Evolutionary conservation across 2,329 filamentous ascomycete genomes (phyloP).

Genomic region (Sclerotinia borealis): DNA sequence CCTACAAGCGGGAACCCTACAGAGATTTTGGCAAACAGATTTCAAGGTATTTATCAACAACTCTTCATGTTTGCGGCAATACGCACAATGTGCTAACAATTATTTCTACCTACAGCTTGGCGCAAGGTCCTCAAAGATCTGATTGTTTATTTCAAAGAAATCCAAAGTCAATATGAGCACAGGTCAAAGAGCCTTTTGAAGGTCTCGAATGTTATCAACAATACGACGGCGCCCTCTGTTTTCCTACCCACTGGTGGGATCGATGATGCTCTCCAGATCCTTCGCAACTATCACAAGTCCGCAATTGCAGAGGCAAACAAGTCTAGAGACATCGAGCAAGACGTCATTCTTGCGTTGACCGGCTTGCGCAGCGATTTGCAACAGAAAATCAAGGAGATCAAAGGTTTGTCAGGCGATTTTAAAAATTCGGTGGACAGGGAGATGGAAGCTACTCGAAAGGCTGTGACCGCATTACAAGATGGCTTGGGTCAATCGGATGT

Average conservation of each 20-base stretch:
- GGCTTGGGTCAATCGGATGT: constrained; percentile 72
- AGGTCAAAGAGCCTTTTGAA: constrained; percentile 77
- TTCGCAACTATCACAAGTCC: constrained; percentile 77
- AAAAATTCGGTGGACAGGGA: constrained; percentile 96
- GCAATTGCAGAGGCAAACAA: constrained; percentile 77
- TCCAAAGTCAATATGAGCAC: constrained; percentile 82
- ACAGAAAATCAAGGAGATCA: constrained; percentile 98
- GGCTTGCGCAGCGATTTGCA: constrained; percentile 82
- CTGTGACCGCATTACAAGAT: constrained; percentile 76
- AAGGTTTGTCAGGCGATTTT: constrained; percentile 86
- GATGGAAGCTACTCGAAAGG: constrained; percentile 75
- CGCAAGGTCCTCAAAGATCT: constrained; percentile 91
- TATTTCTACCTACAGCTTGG: constrained; percentile 59
- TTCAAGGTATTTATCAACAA: constrained; percentile 62
- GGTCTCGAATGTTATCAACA: constrained; percentile 77
- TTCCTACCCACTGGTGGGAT: constrained; percentile 81
- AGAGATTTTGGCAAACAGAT: constrained; percentile 77
- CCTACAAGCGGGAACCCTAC: constrained; percentile 84
- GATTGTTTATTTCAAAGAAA: constrained; percentile 88
- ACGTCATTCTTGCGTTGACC: constrained; percentile 82
- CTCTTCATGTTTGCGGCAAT: not conserved
- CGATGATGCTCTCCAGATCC: constrained; percentile 74
- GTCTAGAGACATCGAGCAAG: constrained; percentile 81
- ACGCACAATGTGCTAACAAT: not conserved
- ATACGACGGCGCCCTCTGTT: constrained; percentile 64